Evolutionary conservation across 768 basidiomycete genomes (phyloP).

Genomic region (Podaxis carcinomalis): DNA sequence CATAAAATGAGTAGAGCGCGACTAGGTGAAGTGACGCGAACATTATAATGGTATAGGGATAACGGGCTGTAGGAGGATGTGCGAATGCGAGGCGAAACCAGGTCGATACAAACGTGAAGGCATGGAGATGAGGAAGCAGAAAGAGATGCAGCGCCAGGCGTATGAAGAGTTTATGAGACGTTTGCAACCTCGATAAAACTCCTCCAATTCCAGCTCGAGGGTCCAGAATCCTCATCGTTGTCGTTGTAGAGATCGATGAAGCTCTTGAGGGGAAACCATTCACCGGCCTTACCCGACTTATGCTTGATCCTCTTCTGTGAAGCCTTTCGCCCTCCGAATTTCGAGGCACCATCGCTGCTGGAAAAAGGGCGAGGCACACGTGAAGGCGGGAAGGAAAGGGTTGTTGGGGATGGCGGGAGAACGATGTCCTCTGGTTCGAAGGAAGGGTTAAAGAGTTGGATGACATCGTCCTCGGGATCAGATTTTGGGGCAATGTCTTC

Average conservation of each 20-base stretch:
- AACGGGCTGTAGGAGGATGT: background rate
- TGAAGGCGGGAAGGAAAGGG: conserved; percentile 14
- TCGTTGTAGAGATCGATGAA: conserved; percentile 60
- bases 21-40: background rate
- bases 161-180: conserved; percentile 20
- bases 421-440: conserved; percentile 37
- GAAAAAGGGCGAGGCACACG: conserved; percentile 11
- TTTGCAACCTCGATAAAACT: conserved; percentile 59
- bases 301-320: conserved; percentile 12
- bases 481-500: conserved; percentile 22
- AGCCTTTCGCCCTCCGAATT: background rate
- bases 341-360: conserved; percentile 5
- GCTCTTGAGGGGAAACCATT: conserved; percentile 56
- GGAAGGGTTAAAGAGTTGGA: conserved; percentile 18
- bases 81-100: background rate
- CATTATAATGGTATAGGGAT: conserved; percentile 9
- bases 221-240: conserved; percentile 25
- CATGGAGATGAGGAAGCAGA: background rate
- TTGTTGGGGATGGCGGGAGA: conserved; percentile 19
- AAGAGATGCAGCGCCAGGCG: background rate
- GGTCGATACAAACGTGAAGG: background rate
- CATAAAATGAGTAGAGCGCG: background rate
- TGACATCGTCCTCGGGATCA: conserved; percentile 20
- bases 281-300: conserved; percentile 24
- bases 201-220: conserved; percentile 50